Evolutionary conservation across 441 rosid species (phyloP).

Genomic region (Corymbia citriodora): DNA sequence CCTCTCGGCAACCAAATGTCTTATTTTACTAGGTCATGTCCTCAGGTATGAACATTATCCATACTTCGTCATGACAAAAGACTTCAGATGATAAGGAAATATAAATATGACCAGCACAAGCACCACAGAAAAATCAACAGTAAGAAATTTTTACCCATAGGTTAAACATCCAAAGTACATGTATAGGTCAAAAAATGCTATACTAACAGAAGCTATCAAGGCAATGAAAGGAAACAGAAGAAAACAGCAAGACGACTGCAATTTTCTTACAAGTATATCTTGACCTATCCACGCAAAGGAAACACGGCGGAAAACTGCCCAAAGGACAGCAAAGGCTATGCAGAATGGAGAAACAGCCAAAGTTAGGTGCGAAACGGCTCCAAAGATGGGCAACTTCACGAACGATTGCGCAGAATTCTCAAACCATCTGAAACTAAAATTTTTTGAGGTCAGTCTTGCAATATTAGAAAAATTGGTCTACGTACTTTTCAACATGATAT

Average conservation of each 20-base stretch:
- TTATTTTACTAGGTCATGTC: not conserved
- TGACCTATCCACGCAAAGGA: constrained; percentile 96
- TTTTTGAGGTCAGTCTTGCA: constrained; percentile 31
- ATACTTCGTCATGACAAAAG: not conserved
- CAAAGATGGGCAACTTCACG: constrained; percentile 74
- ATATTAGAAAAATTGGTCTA: not conserved
- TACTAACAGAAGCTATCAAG: not conserved
- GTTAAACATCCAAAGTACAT: not conserved
- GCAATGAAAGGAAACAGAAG: not conserved
- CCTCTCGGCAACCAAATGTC: not conserved
- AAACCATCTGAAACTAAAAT: constrained; percentile 80
- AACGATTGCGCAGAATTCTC: constrained; percentile 63
- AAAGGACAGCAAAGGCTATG: constrained; percentile 80
- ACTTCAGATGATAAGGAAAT: not conserved
- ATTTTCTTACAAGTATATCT: constrained; percentile 81
- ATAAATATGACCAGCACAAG: not conserved
- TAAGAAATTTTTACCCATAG: not conserved
- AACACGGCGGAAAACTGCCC: constrained; percentile 51
- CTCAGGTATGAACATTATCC: not conserved
- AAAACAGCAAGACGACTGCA: not conserved
- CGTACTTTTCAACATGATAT: not conserved
- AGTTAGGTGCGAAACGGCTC: constrained; percentile 84
- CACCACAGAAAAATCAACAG: not conserved
- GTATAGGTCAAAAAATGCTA: not conserved
- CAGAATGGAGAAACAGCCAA: constrained; percentile 93